These are phyloP conservation scores for Suillus subaureus DNA, from an alignment of 768 basidiomycete genomes.

Conservation along the genomic window DNA sequence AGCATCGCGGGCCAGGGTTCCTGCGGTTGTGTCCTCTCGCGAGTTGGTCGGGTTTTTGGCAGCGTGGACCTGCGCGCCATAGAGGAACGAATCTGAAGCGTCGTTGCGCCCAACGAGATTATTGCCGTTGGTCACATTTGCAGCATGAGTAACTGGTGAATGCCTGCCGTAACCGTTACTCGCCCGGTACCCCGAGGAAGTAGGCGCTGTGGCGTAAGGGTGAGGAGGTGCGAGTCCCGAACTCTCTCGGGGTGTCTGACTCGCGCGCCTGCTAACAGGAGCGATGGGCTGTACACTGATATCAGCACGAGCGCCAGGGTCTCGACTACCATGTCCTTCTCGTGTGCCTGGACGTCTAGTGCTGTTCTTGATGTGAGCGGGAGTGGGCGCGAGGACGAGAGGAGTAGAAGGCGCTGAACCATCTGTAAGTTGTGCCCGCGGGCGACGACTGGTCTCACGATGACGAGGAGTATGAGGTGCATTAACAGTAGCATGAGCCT, in stretches of 20 bases:
- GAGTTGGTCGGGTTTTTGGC: constrained; percentile 55
- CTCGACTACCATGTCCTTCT: constrained; percentile 52
- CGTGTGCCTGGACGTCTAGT: constrained; percentile 48
- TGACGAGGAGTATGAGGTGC: constrained; percentile 54
- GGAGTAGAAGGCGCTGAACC: constrained; percentile 55
- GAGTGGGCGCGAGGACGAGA: constrained; percentile 64
- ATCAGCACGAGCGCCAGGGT: constrained; percentile 46
- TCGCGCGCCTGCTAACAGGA: constrained; percentile 66
- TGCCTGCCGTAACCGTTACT: constrained; percentile 56
- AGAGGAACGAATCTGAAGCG: constrained; percentile 70
- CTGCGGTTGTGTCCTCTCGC: constrained; percentile 53
- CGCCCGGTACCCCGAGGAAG: constrained; percentile 55
- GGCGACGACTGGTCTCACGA: constrained; percentile 58
- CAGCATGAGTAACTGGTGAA: constrained; percentile 43
- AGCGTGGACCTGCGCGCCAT: constrained; percentile 49
- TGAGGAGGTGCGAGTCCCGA: constrained; percentile 58
- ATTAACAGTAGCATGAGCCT: constrained; percentile 58
- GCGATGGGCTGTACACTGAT: constrained; percentile 67
- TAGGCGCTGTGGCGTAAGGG: constrained; percentile 72
- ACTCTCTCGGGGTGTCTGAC: constrained; percentile 59
- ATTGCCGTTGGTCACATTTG: constrained; percentile 39
- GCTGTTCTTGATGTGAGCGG: constrained; percentile 63
- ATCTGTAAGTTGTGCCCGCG: constrained; percentile 59
- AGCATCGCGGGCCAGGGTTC: constrained; percentile 36
- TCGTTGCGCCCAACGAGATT: constrained; percentile 48